A percentile compares a stretch with the other conserved stretches of the same genome.
These are phyloP conservation scores for Mycena rebaudengoi DNA, from an alignment of 768 basidiomycete genomes.

Conservation along the genomic window DNA sequence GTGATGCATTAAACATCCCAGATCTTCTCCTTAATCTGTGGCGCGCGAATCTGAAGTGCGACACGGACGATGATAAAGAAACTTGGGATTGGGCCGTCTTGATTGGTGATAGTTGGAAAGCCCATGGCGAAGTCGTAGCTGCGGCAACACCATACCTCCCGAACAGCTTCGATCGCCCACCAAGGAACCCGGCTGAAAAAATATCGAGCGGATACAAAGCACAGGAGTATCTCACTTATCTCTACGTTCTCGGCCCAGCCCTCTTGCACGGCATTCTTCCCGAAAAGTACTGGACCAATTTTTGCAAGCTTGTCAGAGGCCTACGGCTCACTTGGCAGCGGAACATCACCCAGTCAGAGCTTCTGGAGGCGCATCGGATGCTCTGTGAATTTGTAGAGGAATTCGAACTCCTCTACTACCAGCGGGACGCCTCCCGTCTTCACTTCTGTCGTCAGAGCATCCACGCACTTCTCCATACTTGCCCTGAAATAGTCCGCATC, in stretches of 20 bases:
- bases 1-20: constrained; percentile 31
- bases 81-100: constrained; percentile 44
- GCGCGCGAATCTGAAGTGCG: constrained; percentile 34
- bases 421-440: background rate
- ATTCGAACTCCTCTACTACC: constrained; percentile 3
- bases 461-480: background rate
- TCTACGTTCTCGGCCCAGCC: background rate
- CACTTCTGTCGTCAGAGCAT: background rate
- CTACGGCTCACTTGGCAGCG: background rate
- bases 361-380: background rate
- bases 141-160: background rate
- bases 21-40: constrained; percentile 28
- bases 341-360: background rate
- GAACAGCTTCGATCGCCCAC: constrained; percentile 28
- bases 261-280: background rate
- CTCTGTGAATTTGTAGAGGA: background rate
- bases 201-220: constrained; percentile 20
- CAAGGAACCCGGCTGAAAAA: constrained; percentile 34
- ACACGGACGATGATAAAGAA: constrained; percentile 25
- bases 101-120: constrained; percentile 18
- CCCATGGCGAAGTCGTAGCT: constrained; percentile 25
- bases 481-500: background rate
- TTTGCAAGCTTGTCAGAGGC: background rate
- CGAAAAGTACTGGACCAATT: background rate
- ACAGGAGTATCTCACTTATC: background rate